phyloP scores from a whole-genome alignment of 2,329 filamentous ascomycete genomes.

The Dryadomyces quercus-mongolicae region DNA sequence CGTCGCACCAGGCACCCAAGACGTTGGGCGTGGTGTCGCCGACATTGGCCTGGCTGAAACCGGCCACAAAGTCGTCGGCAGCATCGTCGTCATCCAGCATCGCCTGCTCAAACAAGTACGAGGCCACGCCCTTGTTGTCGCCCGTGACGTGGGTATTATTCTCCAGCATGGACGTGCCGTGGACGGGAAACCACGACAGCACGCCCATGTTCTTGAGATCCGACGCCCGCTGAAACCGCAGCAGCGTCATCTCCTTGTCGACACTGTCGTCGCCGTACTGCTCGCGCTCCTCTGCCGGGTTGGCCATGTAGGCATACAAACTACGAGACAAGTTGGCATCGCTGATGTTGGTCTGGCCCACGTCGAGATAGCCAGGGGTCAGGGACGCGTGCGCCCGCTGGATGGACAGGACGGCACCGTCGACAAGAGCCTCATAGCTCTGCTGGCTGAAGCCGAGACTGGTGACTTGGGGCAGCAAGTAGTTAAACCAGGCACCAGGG shows the following conservation, averaged over 20 bases:
- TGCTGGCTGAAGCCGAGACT: conserved; percentile 76
- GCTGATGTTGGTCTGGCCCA: conserved; percentile 56
- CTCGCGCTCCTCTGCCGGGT: conserved; percentile 63
- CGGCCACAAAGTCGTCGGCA: conserved; percentile 65
- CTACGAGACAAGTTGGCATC: conserved; percentile 85
- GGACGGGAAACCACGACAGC: conserved; percentile 83
- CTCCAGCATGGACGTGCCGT: conserved; percentile 80
- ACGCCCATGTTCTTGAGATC: conserved; percentile 70
- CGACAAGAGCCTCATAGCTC: conserved; percentile 80
- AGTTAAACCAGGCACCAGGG: conserved; percentile 89
- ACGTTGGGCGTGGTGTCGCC: conserved; percentile 87
- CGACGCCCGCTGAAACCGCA: conserved; percentile 63
- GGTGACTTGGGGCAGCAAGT: conserved; percentile 82
- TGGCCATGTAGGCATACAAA: conserved; percentile 75
- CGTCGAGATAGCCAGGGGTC: conserved; percentile 53
- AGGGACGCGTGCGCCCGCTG: conserved; percentile 65
- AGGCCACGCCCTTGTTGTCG: conserved; percentile 95
- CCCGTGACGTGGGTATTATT: conserved; percentile 87
- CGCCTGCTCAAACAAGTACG: conserved; percentile 69
- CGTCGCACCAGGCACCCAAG: conserved; percentile 79
- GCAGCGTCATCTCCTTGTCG: conserved; percentile 62
- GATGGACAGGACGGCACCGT: conserved; percentile 74
- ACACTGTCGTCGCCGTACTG: conserved; percentile 44
- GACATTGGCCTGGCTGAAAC: conserved; percentile 84
- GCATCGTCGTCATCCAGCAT: conserved; percentile 41